These are phyloP conservation scores for Glycine latifolia DNA, from an alignment of 306 rosid species.

Conservation along the genomic window DNA sequence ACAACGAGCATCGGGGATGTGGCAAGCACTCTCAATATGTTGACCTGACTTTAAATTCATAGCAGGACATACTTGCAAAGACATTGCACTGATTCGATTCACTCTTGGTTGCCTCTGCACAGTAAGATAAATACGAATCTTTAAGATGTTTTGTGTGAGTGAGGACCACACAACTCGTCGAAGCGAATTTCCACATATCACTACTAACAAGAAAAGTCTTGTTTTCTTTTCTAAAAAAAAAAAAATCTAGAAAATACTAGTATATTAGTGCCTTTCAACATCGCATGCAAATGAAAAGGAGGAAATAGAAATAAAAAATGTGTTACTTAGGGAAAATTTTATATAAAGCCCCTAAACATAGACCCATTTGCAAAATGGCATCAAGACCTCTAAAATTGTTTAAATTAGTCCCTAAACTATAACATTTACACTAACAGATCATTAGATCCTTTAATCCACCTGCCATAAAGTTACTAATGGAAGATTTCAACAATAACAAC, in stretches of 20 bases:
- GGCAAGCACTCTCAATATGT: constrained; percentile 83
- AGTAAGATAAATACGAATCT: constrained; percentile 5
- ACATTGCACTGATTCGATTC: constrained; percentile 73
- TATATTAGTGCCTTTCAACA: not conserved
- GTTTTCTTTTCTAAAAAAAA: no score
- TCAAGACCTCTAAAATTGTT: not conserved
- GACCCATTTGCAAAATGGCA: not conserved
- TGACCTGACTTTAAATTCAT: constrained; percentile 57
- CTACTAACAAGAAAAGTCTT: constrained; percentile 10
- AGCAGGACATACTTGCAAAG: constrained; percentile 87
- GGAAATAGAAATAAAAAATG: not conserved
- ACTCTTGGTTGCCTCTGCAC: constrained; percentile 63
- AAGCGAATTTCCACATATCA: not conserved
- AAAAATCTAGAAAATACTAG: no score
- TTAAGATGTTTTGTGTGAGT: not conserved
- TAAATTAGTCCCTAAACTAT: not conserved
- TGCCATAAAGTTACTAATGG: not conserved
- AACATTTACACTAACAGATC: not conserved
- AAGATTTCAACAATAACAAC: not conserved
- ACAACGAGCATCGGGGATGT: constrained; percentile 62
- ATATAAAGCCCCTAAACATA: not conserved
- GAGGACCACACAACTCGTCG: not conserved
- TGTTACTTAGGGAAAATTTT: not conserved
- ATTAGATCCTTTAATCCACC: not conserved
- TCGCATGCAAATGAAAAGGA: constrained; percentile 3